phyloP scores from a whole-genome alignment of 306 rosid species.

The Hylodesmum podocarpum region DNA sequence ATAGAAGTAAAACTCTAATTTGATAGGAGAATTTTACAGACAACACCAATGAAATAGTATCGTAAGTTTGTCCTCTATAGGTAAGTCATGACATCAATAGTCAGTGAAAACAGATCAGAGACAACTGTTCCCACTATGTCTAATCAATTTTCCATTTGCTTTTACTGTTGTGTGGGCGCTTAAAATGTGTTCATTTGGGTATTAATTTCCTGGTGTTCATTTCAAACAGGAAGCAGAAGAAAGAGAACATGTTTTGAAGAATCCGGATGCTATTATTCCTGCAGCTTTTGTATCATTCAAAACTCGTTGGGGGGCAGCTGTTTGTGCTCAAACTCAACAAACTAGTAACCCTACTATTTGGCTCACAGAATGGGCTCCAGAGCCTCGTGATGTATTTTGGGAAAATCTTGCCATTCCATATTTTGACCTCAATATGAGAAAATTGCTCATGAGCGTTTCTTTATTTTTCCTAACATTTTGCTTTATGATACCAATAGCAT shows the following conservation, averaged over 20 bases:
- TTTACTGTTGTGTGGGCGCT: background rate
- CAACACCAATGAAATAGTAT: no score
- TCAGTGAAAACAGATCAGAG: background rate
- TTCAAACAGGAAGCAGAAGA: slow-evolving; percentile 76
- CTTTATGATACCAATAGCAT: slow-evolving; percentile 89
- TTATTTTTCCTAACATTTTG: slow-evolving; percentile 68
- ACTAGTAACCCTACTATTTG: slow-evolving; percentile 76
- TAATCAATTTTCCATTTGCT: slow-evolving; percentile 8
- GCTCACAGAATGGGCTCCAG: slow-evolving; percentile 98
- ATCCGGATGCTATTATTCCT: slow-evolving; percentile 67
- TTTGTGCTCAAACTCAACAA: slow-evolving; percentile 95
- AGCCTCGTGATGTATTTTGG: slow-evolving; percentile 87
- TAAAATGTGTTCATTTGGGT: background rate
- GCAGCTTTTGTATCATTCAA: slow-evolving; percentile 95
- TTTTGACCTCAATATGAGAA: slow-evolving; percentile 68
- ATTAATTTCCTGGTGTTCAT: slow-evolving; percentile 25
- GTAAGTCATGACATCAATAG: no score
- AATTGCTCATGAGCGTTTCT: slow-evolving; percentile 53
- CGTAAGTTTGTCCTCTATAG: no score
- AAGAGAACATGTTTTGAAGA: slow-evolving; percentile 57
- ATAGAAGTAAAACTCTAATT: no score
- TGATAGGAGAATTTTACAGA: no score
- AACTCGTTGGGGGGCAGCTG: slow-evolving; percentile 91
- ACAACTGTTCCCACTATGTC: background rate
- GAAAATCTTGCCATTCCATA: slow-evolving; percentile 87